These are phyloP conservation scores for Microsporum canis DNA, from an alignment of 2,329 filamentous ascomycete species.

Conservation along the genomic window DNA sequence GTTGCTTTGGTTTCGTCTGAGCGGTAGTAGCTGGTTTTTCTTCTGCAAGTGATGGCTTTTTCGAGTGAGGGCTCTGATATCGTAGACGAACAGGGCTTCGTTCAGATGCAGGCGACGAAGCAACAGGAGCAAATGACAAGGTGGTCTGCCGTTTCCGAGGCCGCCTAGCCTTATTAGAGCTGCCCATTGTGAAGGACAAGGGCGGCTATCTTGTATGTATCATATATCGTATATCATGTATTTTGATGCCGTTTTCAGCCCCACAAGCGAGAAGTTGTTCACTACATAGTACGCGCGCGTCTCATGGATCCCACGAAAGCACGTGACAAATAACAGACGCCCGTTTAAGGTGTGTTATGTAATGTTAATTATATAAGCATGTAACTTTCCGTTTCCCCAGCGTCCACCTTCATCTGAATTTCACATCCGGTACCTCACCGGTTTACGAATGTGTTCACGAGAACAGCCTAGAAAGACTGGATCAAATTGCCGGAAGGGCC, in stretches of 20 bases:
- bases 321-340: neutral
- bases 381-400: neutral
- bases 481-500: neutral
- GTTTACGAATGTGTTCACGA: neutral
- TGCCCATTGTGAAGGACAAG: conserved; percentile 1
- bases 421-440: neutral
- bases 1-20: conserved; percentile 11
- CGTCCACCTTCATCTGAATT: neutral
- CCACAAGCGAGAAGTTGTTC: neutral
- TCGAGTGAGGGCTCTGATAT: neutral
- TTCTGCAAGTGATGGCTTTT: conserved; percentile 9
- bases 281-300: neutral
- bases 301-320: neutral
- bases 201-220: neutral
- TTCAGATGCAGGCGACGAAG: conserved; percentile 20
- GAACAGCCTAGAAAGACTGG: neutral
- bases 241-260: neutral
- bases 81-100: conserved; percentile 8
- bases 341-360: no score
- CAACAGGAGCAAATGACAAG: conserved; percentile 31
- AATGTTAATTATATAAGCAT: neutral
- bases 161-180: neutral
- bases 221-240: neutral
- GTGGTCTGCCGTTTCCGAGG: conserved; percentile 27
- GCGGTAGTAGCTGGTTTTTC: neutral